Base-by-base conservation (phyloP, 306 rosid genomes). In the Aeschynomene evenia region DNA sequence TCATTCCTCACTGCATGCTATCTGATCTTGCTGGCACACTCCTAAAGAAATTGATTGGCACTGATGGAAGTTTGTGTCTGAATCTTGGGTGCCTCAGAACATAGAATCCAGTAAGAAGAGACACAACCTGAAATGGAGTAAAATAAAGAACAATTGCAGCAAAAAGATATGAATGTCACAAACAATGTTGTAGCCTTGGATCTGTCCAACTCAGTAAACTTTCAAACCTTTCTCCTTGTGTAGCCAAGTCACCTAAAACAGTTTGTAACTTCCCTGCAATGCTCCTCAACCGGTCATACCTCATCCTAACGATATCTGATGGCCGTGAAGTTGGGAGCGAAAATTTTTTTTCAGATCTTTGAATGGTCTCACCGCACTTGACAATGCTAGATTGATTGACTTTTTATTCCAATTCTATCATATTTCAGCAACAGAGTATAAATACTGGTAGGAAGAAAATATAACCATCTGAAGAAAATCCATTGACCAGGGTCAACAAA, bases 1-100 rank as follows among this genome's bases (percentile, higher is more conserved):
- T 9, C 36, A 71, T 33, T 61, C 69, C 20, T 80, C 37, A 89
- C 61, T 89, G 50, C 96, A 89, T 80, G 84, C 88, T 80, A 79
- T 92, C 98, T 43, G 96, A 90, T 85, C 93, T 88, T 49, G 96
- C 88, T 50, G 96, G 96, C 84, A 89, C 29, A 71, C 96, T 90
- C 42, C 96, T 82, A 16, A 92, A 89, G 86, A 89, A 92, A 74
- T 86, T 92, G 72, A 88, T 84, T 1, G 98, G 88, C 7, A 83
- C 87, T 7, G 95, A 84, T 20, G 98, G 98, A 77, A 89, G 85
- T 45, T 79, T 88, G 4, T 76, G 84, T 49, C 98, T 91, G 56
- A 92, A 87, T 29, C 85, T 85, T 2, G 98, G 98, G 71, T 92
- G 98, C 74, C 98, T 74, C 3, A 92, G 75, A 26, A 77, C 62